Percentiles rank a stretch among this genome's conserved stretches.
These are phyloP conservation scores for Exutisphaerella laricina DNA, from an alignment of 2,329 filamentous ascomycete species.

Conservation along the genomic window DNA sequence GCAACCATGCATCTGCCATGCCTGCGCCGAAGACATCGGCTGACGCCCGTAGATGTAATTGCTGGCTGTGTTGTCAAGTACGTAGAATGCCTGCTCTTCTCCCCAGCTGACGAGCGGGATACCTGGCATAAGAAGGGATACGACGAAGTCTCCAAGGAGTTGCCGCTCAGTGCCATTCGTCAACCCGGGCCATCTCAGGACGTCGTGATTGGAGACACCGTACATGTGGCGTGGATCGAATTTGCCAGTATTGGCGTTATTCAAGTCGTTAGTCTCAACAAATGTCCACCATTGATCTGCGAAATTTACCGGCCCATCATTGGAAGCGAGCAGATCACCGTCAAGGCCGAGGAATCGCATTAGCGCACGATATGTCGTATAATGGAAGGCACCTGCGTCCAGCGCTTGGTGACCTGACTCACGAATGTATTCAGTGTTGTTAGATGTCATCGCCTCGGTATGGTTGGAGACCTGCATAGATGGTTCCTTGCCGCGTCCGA, in stretches of 20 bases:
- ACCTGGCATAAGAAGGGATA: constrained; percentile 55
- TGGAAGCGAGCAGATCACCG: constrained; percentile 50
- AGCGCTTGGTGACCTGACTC: constrained; percentile 49
- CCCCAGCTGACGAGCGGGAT: constrained; percentile 58
- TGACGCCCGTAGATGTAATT: constrained; percentile 63
- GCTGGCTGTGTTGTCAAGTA: constrained; percentile 57
- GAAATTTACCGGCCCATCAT: constrained; percentile 52
- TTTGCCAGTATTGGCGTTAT: constrained; percentile 55
- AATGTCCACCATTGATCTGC: constrained; percentile 52
- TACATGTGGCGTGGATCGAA: constrained; percentile 62
- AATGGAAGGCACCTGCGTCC: constrained; percentile 58
- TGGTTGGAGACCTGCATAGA: constrained; percentile 46
- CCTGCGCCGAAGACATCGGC: constrained; percentile 55
- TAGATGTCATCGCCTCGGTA: constrained; percentile 46
- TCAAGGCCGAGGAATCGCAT: constrained; percentile 57
- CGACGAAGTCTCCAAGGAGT: constrained; percentile 54
- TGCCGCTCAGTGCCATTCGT: constrained; percentile 53
- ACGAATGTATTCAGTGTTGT: constrained; percentile 49
- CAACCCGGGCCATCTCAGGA: constrained; percentile 59
- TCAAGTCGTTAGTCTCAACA: constrained; percentile 53
- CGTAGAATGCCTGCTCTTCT: constrained; percentile 61
- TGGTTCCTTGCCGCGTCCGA: constrained; percentile 58
- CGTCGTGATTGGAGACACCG: constrained; percentile 60
- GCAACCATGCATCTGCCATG: constrained; percentile 62
- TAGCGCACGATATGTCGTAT: constrained; percentile 58